Evolutionary conservation across 176 grass and related monocot species (phyloP), one percentile per base, ranked within the genome.

Genomic region (Juncus inflexus): DNA sequence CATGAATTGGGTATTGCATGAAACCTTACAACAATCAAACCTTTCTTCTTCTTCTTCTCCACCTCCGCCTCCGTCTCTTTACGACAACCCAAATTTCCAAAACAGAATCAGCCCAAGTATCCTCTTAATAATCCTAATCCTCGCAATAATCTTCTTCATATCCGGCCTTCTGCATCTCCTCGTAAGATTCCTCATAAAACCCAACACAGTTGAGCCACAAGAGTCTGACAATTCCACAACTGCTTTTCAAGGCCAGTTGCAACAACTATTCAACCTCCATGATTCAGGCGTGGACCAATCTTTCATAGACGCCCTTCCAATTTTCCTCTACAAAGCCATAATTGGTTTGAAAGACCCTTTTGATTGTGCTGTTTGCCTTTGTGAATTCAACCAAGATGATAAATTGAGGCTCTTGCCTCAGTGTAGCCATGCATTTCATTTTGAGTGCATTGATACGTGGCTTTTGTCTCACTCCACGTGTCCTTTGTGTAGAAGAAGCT

Each of bases 401-500:
- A 65, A 55, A 70, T 78, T 95, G 66, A 54, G 75, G 71, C 63
- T 95, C 62, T 65, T 90, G 80, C 83, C 90, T 55, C 86, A 72
- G 80, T 95, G 90, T 75, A 86, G 70, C 86, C 90, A 95, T 73
- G 83, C 86, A 15, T 90, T 95, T 78, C 90, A 95, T 78, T 74
- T 77, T 13, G 77, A 84, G 19, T 95, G 90, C 80, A 89, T 95
- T 45, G 85, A 83, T 42, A 78, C 78, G 58, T 90, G 87, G 87
- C 87, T 90, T 66, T 66, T 76, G 41, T 75, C 65, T 37, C 86
- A 90, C 81, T 61, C 56, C 14, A 63, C 72, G 35, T 61, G 72
- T 10, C 70, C 70, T 3, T 43, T 74, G 42, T 74, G 70, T 38
- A 12, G 70, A 59, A 50, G 70, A 35, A 38, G 3, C 43, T 42